Conservation (phyloP, 306 rosid species). For the Dryas octopetala region DNA sequence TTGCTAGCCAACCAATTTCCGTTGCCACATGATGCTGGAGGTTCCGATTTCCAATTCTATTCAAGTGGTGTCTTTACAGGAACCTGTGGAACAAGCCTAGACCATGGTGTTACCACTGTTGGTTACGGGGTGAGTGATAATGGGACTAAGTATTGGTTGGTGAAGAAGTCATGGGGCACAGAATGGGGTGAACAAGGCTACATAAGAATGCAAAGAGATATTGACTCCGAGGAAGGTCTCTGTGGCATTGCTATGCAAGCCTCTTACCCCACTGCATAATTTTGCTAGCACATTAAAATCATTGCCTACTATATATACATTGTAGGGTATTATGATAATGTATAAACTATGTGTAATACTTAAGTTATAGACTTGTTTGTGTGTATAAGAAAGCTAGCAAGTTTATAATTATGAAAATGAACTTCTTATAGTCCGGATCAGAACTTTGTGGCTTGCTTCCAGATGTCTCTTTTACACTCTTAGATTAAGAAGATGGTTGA, state of each 20-base stretch:
- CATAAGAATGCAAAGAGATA: conserved; percentile 38
- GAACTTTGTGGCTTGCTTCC: too few species aligned
- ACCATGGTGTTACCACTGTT: conserved; percentile 47
- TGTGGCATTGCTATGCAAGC: conserved; percentile 48
- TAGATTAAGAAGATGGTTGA: too few species aligned
- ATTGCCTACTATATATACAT: too few species aligned
- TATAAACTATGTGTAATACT: too few species aligned
- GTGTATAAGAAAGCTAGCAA: too few species aligned
- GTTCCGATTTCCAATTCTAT: conserved; percentile 38
- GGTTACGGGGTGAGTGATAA: conserved; percentile 32
- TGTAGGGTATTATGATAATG: too few species aligned
- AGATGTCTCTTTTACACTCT: too few species aligned
- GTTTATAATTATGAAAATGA: too few species aligned
- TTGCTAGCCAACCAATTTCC: conserved; percentile 38
- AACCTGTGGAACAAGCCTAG: conserved; percentile 33
- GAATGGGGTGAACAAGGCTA: conserved; percentile 51
- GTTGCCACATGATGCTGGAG: conserved; percentile 46
- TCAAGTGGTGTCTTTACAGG: conserved; percentile 37
- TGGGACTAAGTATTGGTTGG: conserved; percentile 44
- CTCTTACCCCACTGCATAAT: conserved; percentile 42
- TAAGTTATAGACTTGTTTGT: too few species aligned
- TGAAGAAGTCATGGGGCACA: conserved; percentile 51
- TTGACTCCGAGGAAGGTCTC: conserved; percentile 26
- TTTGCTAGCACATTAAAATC: too few species aligned
- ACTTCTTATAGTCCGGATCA: too few species aligned